Conservation (phyloP, 1,284 basidiomycete species). For the Fistulinella staudtii region DNA sequence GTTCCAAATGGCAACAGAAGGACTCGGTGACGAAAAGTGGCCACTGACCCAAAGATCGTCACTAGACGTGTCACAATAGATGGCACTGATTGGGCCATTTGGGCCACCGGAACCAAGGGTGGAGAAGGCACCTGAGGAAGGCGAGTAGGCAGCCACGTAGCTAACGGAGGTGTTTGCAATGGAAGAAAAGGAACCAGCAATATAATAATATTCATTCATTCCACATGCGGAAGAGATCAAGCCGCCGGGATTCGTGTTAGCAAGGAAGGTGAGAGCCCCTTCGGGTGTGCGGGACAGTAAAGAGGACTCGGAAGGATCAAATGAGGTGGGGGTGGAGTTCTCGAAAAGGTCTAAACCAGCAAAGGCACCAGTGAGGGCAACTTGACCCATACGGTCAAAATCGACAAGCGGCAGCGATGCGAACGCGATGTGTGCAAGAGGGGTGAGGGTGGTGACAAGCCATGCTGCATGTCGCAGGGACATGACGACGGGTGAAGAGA, state of each 20-base stretch:
- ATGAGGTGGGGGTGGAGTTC: slow-evolving; percentile 49
- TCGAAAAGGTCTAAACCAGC: slow-evolving; percentile 77
- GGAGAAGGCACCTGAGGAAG: slow-evolving; percentile 55
- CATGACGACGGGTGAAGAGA: slow-evolving; percentile 4
- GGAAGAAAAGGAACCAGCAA: slow-evolving; percentile 75
- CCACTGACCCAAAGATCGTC: slow-evolving; percentile 86
- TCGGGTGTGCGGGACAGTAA: slow-evolving; percentile 62
- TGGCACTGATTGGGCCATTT: slow-evolving; percentile 67
- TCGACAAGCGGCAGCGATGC: slow-evolving; percentile 78
- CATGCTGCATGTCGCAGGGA: slow-evolving; percentile 10
- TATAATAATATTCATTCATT: slow-evolving; percentile 61
- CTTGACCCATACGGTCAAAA: slow-evolving; percentile 86
- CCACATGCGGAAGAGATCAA: slow-evolving; percentile 62
- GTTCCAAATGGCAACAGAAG: slow-evolving; percentile 81
- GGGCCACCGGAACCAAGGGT: slow-evolving; percentile 58
- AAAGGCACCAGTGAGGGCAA: slow-evolving; percentile 84
- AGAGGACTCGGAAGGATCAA: slow-evolving; percentile 67
- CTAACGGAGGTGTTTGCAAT: slow-evolving; percentile 52
- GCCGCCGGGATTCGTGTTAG: slow-evolving; percentile 69
- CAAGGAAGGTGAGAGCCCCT: slow-evolving; percentile 61
- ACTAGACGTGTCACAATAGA: slow-evolving; percentile 79
- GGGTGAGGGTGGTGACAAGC: slow-evolving; percentile 16
- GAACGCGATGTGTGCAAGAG: slow-evolving; percentile 37
- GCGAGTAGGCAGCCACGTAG: slow-evolving; percentile 74
- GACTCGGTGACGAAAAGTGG: slow-evolving; percentile 65